Conservation (phyloP, 768 basidiomycete genomes). For the Stropharia rugosoannulata region DNA sequence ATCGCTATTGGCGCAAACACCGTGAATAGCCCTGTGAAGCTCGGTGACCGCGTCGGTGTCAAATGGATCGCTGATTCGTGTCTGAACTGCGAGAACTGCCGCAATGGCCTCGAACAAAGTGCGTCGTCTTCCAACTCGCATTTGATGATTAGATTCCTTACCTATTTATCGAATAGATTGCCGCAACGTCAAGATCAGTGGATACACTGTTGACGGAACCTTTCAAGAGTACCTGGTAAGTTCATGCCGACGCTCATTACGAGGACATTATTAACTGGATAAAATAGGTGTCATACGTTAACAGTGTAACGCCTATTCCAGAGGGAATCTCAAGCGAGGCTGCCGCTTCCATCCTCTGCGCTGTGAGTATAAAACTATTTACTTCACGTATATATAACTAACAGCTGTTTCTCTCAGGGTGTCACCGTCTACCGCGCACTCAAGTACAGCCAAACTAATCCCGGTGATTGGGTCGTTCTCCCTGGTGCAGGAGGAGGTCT, state of each 20-base stretch:
- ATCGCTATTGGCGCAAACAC: conserved; percentile 79
- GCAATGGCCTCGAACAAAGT: conserved; percentile 77
- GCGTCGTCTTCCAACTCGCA: conserved; percentile 13
- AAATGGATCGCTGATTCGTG: conserved; percentile 78
- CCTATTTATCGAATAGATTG: conserved; percentile 45
- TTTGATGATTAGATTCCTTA: not conserved
- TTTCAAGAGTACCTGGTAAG: conserved; percentile 67
- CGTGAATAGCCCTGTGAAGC: conserved; percentile 53
- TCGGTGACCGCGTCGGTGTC: conserved; percentile 82
- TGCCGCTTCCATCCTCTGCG: conserved; percentile 78
- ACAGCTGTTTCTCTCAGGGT: conserved; percentile 40
- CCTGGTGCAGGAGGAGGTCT: conserved; percentile 83
- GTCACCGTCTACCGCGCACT: conserved; percentile 86
- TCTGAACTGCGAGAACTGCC: conserved; percentile 73
- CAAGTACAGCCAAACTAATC: conserved; percentile 62
- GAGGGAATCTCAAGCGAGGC: conserved; percentile 59
- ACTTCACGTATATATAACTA: not conserved
- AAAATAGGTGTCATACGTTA: conserved; percentile 60
- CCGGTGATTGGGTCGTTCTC: conserved; percentile 76
- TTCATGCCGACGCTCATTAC: not conserved
- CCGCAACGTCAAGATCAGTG: conserved; percentile 54
- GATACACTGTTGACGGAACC: conserved; percentile 77
- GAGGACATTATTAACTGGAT: not conserved
- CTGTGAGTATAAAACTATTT: conserved; percentile 39
- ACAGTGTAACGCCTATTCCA: conserved; percentile 80